Base-by-base conservation (phyloP, 2,329 filamentous ascomycete genomes). In the Capronia americana region DNA sequence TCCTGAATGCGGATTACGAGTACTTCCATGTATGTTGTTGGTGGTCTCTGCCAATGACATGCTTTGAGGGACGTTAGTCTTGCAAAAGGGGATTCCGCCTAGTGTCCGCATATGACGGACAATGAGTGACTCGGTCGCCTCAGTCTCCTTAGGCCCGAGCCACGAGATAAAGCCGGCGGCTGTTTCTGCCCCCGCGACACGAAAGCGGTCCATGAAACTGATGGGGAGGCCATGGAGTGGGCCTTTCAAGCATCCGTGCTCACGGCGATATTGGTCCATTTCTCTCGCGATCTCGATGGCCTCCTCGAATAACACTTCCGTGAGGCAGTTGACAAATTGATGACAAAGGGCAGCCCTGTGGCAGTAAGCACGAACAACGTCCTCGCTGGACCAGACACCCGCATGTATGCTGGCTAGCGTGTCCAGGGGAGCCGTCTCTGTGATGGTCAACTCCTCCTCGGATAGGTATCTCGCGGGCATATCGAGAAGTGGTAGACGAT, bases 11-110 rank as follows among this genome's bases (percentile, higher is more conserved):
- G 80, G 80, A 64, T 81, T 82, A 12, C 77, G 65, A 1, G 78
- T 80, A 10, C 78, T 73, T 4, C 79, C 78, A 44, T 79, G 78
- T 4, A 81, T 69, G 68, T 81, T 79, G 59, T 81, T 81, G 7
- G 76, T 67, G 3, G 75, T 77, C 30, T 80, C 78, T 28, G 71
- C 71, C 1, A 75, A 72, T 80, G 84, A 82, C 71, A 86, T 79
- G 0, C 83, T 85, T 66, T 85, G 82, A 2, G 85, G 84, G 1
- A 86, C 73, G 65, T 85, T 86, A 6, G 85, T 86, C 73, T 87
- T 85, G 73, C 86, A 79, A 26, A 63, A 62, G 32, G 58, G 57
- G 3, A 70, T 50, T 0, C 83, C 83, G 5, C 83, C 83, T 4
- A 79, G 75, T 10, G 73, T 71, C 3, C 82, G 75, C 17, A 85